phyloP scores from a whole-genome alignment of 2,329 filamentous ascomycete species.

The Beauveria australis region DNA sequence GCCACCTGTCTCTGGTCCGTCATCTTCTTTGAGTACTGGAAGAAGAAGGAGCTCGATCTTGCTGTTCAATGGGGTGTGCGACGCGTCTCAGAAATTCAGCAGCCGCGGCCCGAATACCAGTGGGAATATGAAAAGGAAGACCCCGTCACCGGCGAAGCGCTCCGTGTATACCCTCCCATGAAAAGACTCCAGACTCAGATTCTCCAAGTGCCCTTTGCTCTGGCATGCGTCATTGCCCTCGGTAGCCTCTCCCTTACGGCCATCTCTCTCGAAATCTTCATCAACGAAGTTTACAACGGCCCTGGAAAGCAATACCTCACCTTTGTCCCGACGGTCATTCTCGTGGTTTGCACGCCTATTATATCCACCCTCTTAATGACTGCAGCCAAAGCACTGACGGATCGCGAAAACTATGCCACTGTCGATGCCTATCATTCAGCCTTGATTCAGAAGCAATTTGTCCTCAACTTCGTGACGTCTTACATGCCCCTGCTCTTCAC shows the following conservation, averaged over 20 bases:
- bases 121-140: slow-evolving; percentile 73
- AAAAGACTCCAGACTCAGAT: slow-evolving; percentile 72
- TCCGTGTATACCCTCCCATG: slow-evolving; percentile 65
- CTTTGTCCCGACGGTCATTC: slow-evolving; percentile 79
- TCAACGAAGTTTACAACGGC: slow-evolving; percentile 86
- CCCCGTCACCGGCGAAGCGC: slow-evolving; percentile 70
- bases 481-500: slow-evolving; percentile 90
- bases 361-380: slow-evolving; percentile 67
- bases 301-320: slow-evolving; percentile 77
- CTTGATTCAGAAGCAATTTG: slow-evolving; percentile 85
- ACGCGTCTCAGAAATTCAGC: slow-evolving; percentile 74
- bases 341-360: slow-evolving; percentile 74
- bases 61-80: slow-evolving; percentile 83
- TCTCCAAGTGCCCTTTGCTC: slow-evolving; percentile 75
- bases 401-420: slow-evolving; percentile 89
- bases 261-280: slow-evolving; percentile 91
- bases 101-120: slow-evolving; percentile 66
- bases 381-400: slow-evolving; percentile 68
- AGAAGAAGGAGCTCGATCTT: slow-evolving; percentile 81
- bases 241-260: slow-evolving; percentile 77
- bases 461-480: slow-evolving; percentile 93
- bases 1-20: slow-evolving; percentile 79
- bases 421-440: slow-evolving; percentile 73
- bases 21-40: slow-evolving; percentile 92
- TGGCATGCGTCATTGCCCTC: slow-evolving; percentile 62